A percentile compares a stretch with the other conserved stretches of the same genome.
Evolutionary conservation across 345 rosid genomes (phyloP).

Genomic region (Hibiscus trionum): DNA sequence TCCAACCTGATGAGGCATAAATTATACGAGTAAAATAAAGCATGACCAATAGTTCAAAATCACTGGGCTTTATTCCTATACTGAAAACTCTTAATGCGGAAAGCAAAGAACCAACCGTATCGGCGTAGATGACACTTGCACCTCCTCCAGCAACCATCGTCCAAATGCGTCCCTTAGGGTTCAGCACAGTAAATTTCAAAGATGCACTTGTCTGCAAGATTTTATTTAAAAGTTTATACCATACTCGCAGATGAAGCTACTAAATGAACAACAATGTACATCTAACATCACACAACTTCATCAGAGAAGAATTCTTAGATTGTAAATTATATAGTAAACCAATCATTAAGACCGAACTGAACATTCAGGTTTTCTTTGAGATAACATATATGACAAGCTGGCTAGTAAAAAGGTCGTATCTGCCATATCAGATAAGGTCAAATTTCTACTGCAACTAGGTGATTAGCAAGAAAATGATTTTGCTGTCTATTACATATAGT

Average conservation of each 20-base stretch:
- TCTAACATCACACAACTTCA: too few relatives aligned
- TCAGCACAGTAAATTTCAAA: conserved; percentile 87
- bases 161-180: conserved; percentile 91
- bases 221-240: background rate
- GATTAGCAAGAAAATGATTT: conserved; percentile 7
- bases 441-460: conserved; percentile 4
- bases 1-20: conserved; percentile 52
- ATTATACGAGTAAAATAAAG: background rate
- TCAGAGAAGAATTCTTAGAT: too few relatives aligned
- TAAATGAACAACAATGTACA: background rate
- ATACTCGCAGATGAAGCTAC: conserved; percentile 1
- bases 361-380: background rate
- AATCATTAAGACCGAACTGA: background rate
- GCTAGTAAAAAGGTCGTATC: too few relatives aligned
- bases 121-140: conserved; percentile 97
- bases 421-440: background rate
- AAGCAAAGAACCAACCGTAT: conserved; percentile 44
- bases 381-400: too few relatives aligned
- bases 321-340: too few relatives aligned
- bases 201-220: conserved; percentile 85
- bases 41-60: background rate
- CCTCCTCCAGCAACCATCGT: conserved; percentile 98
- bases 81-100: too few relatives aligned
- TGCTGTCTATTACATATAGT: background rate
- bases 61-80: background rate